These are phyloP conservation scores for Quercus cerris DNA, from an alignment of 306 rosid genomes.

Conservation along the genomic window DNA sequence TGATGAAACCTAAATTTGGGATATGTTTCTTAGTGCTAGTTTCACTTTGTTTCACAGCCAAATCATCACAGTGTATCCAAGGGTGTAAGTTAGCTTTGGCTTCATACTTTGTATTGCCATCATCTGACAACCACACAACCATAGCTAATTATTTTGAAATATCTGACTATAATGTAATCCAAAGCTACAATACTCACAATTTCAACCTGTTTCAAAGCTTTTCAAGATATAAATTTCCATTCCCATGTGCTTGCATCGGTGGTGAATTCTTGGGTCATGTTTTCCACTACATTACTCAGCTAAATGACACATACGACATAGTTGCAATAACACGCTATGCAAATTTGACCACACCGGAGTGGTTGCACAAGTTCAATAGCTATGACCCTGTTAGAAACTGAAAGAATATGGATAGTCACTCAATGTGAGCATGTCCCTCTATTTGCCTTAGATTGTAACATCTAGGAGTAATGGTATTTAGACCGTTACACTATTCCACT, in stretches of 20 bases:
- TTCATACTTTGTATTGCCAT: constrained; percentile 38
- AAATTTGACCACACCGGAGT: constrained; percentile 41
- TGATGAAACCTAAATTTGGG: too few species aligned
- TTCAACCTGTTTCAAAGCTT: constrained; percentile 22
- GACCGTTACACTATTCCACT: too few species aligned
- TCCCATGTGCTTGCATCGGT: constrained; percentile 51
- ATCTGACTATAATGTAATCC: constrained; percentile 23
- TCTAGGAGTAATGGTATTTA: too few species aligned
- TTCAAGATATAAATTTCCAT: constrained; percentile 23
- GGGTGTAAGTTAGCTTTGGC: constrained; percentile 58
- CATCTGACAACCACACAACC: constrained; percentile 9
- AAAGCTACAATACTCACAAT: constrained; percentile 30
- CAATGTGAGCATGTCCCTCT: too few species aligned
- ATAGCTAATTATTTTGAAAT: constrained; percentile 22
- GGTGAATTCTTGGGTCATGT: constrained; percentile 45
- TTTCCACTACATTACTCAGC: constrained; percentile 26
- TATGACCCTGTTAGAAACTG: not conserved
- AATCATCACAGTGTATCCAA: constrained; percentile 39
- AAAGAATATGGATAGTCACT: too few species aligned
- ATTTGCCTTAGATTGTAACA: too few species aligned
- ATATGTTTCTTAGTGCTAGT: constrained; percentile 1
- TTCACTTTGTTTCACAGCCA: constrained; percentile 10
- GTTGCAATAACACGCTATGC: constrained; percentile 38
- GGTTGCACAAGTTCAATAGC: constrained; percentile 36
- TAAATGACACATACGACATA: constrained; percentile 26